Evolutionary conservation across 1,284 basidiomycete species (phyloP), one percentile per base, ranked within the genome.

Genomic region (Cryptococcus amylolentus): DNA sequence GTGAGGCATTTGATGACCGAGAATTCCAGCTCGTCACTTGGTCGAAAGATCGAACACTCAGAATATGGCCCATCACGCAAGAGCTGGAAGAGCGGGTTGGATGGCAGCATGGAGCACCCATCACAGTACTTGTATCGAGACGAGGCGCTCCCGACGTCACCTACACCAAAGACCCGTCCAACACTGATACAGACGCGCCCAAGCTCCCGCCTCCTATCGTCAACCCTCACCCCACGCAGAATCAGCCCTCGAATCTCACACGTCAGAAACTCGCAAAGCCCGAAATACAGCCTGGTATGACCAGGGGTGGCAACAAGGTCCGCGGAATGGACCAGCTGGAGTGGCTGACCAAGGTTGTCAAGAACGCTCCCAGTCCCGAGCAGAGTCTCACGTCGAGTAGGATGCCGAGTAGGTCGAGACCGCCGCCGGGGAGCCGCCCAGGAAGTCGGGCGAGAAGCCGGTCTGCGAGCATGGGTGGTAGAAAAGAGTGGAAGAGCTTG

Each of bases 21-120:
- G 86, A 89, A 56, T 94, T 92, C 73, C 93, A 96, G 72, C 82
- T 98, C 3, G 90, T 98, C 50, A 98, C 94, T 0, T 98, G 94
- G 95, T 91, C 90, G 2, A 95, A 94, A 74, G 96, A 98, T 70
- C 84, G 91, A 44, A 95, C 89, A 0, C 78, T 99, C 38, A 81
- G 91, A 9, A 88, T 98, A 65, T 97, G 93, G 91, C 93, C 93
- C 0, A 81, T 98, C 5, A 84, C 86, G 49, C 76, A 80, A 1
- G 86, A 89, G 43, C 81, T 83, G 9, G 61, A 59, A 14, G 69
- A 71, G 56, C 58, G 57, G 18, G 71, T 71, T 9, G 83, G 82
- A 2, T 82, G 81, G 69, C 71, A 75, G 26, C 78, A 77, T 16
- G 81, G 81, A 18, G 68, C 70, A 2, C 79, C 77, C 0, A 83